phyloP scores from a whole-genome alignment of 2,329 filamentous ascomycete genomes.

The Tolypocladium ophioglossoides region DNA sequence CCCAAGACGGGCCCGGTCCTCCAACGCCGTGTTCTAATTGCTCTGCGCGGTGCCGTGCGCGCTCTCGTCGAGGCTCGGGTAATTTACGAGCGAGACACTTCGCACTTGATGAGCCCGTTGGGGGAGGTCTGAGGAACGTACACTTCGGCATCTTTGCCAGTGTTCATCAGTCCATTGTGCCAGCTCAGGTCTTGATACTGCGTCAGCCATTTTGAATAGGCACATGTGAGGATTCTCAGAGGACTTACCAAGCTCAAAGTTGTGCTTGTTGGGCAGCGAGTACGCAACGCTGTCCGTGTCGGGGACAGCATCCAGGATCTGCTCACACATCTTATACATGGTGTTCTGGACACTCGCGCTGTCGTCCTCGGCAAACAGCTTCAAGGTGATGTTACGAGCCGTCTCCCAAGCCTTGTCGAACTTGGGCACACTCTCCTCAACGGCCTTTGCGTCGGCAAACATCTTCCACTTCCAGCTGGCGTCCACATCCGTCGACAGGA shows the following conservation, averaged over 20 bases:
- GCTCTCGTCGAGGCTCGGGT: not conserved
- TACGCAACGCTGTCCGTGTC: slow-evolving; percentile 67
- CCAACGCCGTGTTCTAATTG: not conserved
- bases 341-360: slow-evolving; percentile 92
- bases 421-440: slow-evolving; percentile 49
- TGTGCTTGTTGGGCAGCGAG: slow-evolving; percentile 92
- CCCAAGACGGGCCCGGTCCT: not conserved
- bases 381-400: slow-evolving; percentile 78
- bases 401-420: slow-evolving; percentile 74
- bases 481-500: slow-evolving; percentile 88
- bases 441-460: slow-evolving; percentile 56
- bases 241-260: slow-evolving; percentile 81
- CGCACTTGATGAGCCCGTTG: slow-evolving; percentile 93
- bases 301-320: slow-evolving; percentile 68
- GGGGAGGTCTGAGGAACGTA: slow-evolving; percentile 88
- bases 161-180: slow-evolving; percentile 94
- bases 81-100: slow-evolving; percentile 51
- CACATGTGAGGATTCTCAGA: not conserved
- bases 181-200: slow-evolving; percentile 67
- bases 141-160: slow-evolving; percentile 88
- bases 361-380: slow-evolving; percentile 80
- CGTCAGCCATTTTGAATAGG: not conserved
- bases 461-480: slow-evolving; percentile 75
- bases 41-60: not conserved
- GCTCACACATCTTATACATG: slow-evolving; percentile 97